Percentiles rank a stretch among this genome's conserved stretches.
These are phyloP conservation scores for Magnusiomyces clavatus DNA, from an alignment of 1,139 yeast genomes.

Conservation along the genomic window DNA sequence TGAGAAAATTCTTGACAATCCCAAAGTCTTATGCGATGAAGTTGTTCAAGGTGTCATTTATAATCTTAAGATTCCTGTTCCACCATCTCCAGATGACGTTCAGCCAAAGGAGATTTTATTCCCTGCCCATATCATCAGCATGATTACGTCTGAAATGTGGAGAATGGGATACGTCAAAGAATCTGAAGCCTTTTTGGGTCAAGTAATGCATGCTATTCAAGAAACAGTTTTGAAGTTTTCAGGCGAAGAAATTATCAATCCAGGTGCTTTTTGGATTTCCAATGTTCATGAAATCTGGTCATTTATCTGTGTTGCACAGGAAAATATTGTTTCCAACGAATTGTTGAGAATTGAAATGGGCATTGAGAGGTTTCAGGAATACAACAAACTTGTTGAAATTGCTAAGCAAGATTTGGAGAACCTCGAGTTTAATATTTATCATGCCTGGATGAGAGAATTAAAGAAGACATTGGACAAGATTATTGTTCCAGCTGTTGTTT, in stretches of 20 bases:
- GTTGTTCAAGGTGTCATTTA: constrained; percentile 81
- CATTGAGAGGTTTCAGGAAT: constrained; percentile 83
- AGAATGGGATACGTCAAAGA: constrained; percentile 88
- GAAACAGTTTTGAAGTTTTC: constrained; percentile 40
- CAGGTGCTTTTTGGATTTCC: constrained; percentile 97
- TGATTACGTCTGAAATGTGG: constrained; percentile 97
- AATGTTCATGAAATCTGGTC: constrained; percentile 94
- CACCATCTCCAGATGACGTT: constrained; percentile 73
- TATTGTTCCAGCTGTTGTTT: constrained; percentile 87
- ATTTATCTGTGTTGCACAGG: constrained; percentile 89
- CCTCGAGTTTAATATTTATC: constrained; percentile 86
- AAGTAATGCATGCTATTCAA: constrained; percentile 82
- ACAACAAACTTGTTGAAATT: constrained; percentile 80
- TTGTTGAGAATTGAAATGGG: constrained; percentile 77
- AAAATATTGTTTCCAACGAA: constrained; percentile 78
- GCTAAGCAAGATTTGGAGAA: constrained; percentile 93
- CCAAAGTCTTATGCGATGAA: constrained; percentile 72
- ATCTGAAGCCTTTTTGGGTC: constrained; percentile 86
- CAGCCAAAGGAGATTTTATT: constrained; percentile 85
- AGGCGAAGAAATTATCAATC: constrained; percentile 82
- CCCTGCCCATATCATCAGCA: constrained; percentile 93
- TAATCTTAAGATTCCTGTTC: constrained; percentile 82
- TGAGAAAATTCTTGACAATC: constrained; percentile 54
- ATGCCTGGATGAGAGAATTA: constrained; percentile 96
- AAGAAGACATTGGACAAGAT: constrained; percentile 87